A percentile compares a stretch with the other conserved stretches of the same genome.
These are phyloP conservation scores for Sphenostylis stenocarpa DNA, from an alignment of 306 rosid species.

Conservation along the genomic window DNA sequence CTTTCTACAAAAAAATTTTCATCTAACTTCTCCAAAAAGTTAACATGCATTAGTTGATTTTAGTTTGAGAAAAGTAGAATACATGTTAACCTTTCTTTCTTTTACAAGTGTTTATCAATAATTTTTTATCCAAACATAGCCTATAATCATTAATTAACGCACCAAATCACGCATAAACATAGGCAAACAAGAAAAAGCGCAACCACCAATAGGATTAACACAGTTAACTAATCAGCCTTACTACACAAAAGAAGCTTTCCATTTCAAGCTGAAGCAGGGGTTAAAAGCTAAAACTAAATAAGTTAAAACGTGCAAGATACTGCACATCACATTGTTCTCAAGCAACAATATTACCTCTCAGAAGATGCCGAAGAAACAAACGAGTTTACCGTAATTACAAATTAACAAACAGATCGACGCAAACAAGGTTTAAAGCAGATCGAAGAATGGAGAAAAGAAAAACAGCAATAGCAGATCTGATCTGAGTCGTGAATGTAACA, in stretches of 20 bases:
- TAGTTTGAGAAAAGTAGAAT: background rate
- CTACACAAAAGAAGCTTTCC: background rate
- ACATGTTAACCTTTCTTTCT: background rate
- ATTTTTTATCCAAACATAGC: background rate
- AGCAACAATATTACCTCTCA: background rate
- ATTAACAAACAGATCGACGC: conserved; percentile 27
- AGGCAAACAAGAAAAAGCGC: background rate
- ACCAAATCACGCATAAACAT: background rate
- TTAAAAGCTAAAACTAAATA: background rate
- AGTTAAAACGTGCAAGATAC: background rate
- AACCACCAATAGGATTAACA: background rate
- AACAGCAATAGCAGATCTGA: conserved; percentile 33
- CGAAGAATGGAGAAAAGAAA: background rate
- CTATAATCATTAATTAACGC: background rate
- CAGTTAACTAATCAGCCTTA: background rate
- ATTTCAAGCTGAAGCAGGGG: conserved; percentile 7
- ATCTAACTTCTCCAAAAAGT: background rate
- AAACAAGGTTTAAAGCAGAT: conserved; percentile 1
- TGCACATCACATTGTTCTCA: background rate
- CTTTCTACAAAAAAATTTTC: background rate
- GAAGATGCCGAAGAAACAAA: background rate
- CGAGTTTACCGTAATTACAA: background rate
- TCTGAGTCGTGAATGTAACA: background rate
- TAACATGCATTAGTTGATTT: background rate
- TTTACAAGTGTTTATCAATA: background rate